Evolutionary conservation across 306 rosid species (phyloP), one percentile per base, ranked within the genome.

Genomic region (Quercus gilva): DNA sequence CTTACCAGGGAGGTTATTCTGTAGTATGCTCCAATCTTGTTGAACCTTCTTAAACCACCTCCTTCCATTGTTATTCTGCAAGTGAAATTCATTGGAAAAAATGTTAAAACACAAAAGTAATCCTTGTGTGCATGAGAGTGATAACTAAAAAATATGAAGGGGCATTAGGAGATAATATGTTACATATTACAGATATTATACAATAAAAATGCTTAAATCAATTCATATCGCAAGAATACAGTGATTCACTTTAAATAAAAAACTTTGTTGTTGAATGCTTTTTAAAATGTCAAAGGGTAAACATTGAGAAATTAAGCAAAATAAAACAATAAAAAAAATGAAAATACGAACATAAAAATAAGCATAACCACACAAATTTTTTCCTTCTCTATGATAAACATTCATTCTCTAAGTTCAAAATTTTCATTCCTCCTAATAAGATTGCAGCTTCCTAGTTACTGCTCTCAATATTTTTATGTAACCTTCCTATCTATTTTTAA

Each of bases 21-120:
- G 98, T 83, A 96, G 93, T 84, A 96, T 96, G 86, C 83, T 83
- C 99, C 99, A 96, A 87, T 96, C 99, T 90, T 91, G 96, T 78
- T 96, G 99, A 83, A 93, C 92, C 90, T 93, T 96, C 94, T 91
- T 96, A 31, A 80, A 80, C 99, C 99, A 96, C 89, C 83, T 93
- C 71, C 94, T 89, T 74, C 92, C 90, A 69, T 77, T 89, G 85
- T 81, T 85, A 83, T 68, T 84, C 99, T 96, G 92, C 76, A 90
- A 77, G 75, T 20, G 76, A 67, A 45, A 33, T 67, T 33, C 26
- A 67, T 35, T n/a, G 49, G 51, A 56, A 55, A 67, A 65, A 29
- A 53, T 59, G 59, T 55, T 41, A 67, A 74, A 73, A 75, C 74
- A 67, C 76, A 65, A 35, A 68, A 82, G 45, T 75, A 74, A 60